phyloP scores from a whole-genome alignment of 345 rosid species.

The Acer negundo region DNA sequence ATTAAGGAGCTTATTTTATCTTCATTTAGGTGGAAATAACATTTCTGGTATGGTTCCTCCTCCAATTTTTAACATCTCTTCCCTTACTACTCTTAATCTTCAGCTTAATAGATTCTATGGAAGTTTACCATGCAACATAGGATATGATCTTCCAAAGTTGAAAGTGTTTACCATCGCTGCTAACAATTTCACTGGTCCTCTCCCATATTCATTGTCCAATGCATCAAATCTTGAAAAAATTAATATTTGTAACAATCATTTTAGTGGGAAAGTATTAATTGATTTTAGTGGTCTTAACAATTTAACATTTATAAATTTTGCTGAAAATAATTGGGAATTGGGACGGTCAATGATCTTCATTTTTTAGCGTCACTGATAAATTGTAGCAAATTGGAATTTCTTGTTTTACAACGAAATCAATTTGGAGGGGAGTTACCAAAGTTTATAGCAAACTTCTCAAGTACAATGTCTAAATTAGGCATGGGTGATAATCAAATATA shows the following conservation, averaged over 20 bases:
- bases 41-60: too few species aligned
- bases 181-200: slow-evolving; percentile 18
- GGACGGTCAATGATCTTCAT: neutral
- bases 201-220: slow-evolving; percentile 30
- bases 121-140: slow-evolving; percentile 10
- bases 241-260: accelerated
- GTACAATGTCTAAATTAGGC: too few species aligned
- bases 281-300: neutral
- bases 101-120: slow-evolving; percentile 2
- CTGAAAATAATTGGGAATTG: neutral
- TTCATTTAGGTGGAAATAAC: too few species aligned
- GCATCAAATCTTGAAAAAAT: neutral
- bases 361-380: too few species aligned
- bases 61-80: neutral
- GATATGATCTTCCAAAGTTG: slow-evolving; percentile 19
- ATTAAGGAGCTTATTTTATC: neutral
- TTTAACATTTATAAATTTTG: neutral
- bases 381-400: too few species aligned
- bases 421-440: too few species aligned
- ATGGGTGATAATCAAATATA: too few species aligned
- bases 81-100: neutral
- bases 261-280: slow-evolving; percentile 15
- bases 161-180: neutral
- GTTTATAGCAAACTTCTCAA: too few species aligned
- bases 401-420: too few species aligned